Evolutionary conservation across 1,284 basidiomycete genomes (phyloP), one percentile per base, ranked within the genome.

Genomic region (Boletus sp.): DNA sequence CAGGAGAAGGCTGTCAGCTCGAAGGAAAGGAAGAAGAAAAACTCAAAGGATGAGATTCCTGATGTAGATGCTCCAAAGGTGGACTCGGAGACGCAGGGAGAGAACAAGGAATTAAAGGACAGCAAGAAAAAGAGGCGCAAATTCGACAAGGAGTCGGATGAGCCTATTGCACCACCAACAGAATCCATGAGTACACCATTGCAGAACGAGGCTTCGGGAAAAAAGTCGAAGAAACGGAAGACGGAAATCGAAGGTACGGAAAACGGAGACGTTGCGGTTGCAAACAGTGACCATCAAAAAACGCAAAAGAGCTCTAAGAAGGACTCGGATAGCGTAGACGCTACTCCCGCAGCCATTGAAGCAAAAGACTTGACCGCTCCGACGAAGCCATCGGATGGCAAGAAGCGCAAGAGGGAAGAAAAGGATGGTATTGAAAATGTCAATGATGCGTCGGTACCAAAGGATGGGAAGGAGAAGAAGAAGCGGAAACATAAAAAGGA

Each of bases 11-110:
- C 3, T 18, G 22, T 15, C 12, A 15, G 4, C 13, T 8, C 53
- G 39, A 68, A 70, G 45, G 62, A 63, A 22, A 71, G 65, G 61
- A 69, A 69, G 60, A 75, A 65, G 57, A 61, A 57, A 47, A 68
- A 46, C 31, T 37, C 55, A 15, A 60, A 69, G 24, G 44, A 57
- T 22, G 37, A 27, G 12, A 13, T n/a, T 37, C 36, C 45, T n/a
- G 56, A 42, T 18, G 41, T 31, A 22, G 58, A 57, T n/a, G 18
- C 13, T 33, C 33, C 48, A 4, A 49, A 47, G 7, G 48, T 20
- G 15, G 61, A 36, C 8, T n/a, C 49, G 27, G 54, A 61, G 43
- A 24, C 13, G 13, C 48, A 29, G 3, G 24, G 22, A 41, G 54
- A 54, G 31, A 35, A 18, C 31, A 50, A 54, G 29, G 59, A 52